These are phyloP conservation scores for Didymosphaeria variabile DNA, from an alignment of 2,329 filamentous ascomycete genomes.

Conservation along the genomic window DNA sequence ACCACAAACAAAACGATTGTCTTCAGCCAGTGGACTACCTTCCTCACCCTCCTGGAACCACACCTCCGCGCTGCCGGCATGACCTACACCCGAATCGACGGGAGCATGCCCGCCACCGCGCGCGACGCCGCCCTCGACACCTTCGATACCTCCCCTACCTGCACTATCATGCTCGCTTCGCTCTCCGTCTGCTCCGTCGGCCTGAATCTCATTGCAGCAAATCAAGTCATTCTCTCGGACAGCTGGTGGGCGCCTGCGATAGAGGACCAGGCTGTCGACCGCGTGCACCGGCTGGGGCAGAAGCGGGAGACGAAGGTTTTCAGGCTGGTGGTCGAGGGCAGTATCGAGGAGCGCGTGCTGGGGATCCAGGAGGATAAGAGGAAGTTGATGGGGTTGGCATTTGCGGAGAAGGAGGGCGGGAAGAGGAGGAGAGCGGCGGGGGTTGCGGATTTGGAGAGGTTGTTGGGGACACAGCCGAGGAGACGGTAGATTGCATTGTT, in stretches of 20 bases:
- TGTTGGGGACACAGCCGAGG: slow-evolving; percentile 40
- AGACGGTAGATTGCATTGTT: slow-evolving; percentile 1
- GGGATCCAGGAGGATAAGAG: slow-evolving; percentile 82
- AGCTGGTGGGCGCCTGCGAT: slow-evolving; percentile 93
- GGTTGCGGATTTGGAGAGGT: slow-evolving; percentile 54
- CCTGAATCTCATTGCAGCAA: slow-evolving; percentile 84
- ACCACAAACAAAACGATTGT: slow-evolving; percentile 72
- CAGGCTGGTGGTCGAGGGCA: slow-evolving; percentile 80
- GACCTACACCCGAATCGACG: slow-evolving; percentile 78
- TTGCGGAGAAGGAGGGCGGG: slow-evolving; percentile 74
- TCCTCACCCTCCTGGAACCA: slow-evolving; percentile 74
- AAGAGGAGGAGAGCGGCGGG: slow-evolving; percentile 57
- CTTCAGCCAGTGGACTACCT: slow-evolving; percentile 81
- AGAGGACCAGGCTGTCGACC: slow-evolving; percentile 89
- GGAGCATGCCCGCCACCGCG: slow-evolving; percentile 74
- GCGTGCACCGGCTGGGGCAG: slow-evolving; percentile 86
- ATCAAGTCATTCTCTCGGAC: slow-evolving; percentile 84
- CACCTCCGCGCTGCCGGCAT: slow-evolving; percentile 70
- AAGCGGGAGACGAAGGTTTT: slow-evolving; percentile 81
- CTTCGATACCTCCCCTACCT: slow-evolving; percentile 72
- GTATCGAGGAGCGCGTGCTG: slow-evolving; percentile 82
- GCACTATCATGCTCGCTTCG: slow-evolving; percentile 81
- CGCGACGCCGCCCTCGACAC: slow-evolving; percentile 77
- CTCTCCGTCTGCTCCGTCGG: slow-evolving; percentile 85
- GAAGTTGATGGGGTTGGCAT: slow-evolving; percentile 78